Percentiles rank a stretch among this genome's conserved stretches.
Conservation (phyloP, 2,329 filamentous ascomycete genomes). For the Diaporthe capsici region DNA sequence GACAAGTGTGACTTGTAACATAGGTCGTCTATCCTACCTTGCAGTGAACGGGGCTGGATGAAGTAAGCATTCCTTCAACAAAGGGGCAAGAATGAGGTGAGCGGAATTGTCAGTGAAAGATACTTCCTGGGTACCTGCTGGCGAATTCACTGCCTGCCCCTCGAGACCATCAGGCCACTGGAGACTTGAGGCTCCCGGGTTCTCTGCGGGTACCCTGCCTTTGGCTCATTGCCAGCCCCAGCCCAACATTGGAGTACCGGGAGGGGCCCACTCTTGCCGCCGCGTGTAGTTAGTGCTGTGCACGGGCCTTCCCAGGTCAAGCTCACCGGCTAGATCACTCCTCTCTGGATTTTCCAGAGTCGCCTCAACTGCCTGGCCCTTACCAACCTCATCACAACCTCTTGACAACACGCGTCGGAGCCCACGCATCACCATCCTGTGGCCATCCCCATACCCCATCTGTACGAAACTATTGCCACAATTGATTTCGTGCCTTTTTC, state of each 20-base stretch:
- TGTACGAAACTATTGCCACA: slow-evolving; percentile 55
- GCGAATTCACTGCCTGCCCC: neutral
- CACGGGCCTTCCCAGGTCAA: slow-evolving; percentile 24
- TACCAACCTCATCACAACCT: slow-evolving; percentile 54
- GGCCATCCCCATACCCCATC: slow-evolving; percentile 52
- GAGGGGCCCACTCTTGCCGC: slow-evolving; percentile 18
- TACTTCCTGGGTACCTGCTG: neutral
- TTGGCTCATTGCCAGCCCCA: neutral
- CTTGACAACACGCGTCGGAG: slow-evolving; percentile 67
- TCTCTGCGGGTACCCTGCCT: neutral
- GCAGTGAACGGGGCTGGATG: no score
- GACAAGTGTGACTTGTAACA: neutral
- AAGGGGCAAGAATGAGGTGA: neutral
- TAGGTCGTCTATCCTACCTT: no score
- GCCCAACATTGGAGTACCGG: slow-evolving; percentile 7
- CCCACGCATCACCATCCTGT: slow-evolving; percentile 56
- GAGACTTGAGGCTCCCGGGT: neutral
- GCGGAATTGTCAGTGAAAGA: neutral
- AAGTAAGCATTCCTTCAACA: neutral
- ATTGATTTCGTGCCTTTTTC: slow-evolving; percentile 50
- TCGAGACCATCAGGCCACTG: neutral
- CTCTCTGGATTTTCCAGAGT: slow-evolving; percentile 43
- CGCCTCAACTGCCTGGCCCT: slow-evolving; percentile 46
- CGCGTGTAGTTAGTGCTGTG: slow-evolving; percentile 6
- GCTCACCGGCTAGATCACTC: slow-evolving; percentile 37